Conservation (phyloP, 2,329 filamentous ascomycete genomes). For the Aphanocladium album region DNA sequence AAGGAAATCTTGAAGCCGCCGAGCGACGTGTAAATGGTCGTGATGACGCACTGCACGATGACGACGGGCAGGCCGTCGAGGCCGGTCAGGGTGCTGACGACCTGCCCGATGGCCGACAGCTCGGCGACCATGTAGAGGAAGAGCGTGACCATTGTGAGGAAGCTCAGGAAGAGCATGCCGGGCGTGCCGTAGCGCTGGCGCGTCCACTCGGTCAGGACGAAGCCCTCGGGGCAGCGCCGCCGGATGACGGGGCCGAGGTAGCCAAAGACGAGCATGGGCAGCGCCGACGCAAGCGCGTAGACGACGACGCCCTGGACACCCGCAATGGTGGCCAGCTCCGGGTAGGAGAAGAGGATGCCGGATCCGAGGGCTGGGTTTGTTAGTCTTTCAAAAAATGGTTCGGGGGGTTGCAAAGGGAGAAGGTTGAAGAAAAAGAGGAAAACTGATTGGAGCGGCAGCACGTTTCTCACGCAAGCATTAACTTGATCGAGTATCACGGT, state of each 20-base stretch:
- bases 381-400: conserved; percentile 36
- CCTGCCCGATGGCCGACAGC: conserved; percentile 75
- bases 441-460: conserved; percentile 72
- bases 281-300: conserved; percentile 67
- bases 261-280: conserved; percentile 71
- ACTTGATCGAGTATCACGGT: conserved; percentile 98
- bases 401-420: too few species aligned
- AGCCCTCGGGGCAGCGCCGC: conserved; percentile 74
- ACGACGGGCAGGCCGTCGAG: conserved; percentile 69
- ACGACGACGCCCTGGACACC: conserved; percentile 74
- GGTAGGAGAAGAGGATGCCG: conserved; percentile 78
- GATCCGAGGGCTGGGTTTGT: conserved; percentile 69
- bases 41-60: conserved; percentile 72
- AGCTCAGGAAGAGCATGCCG: conserved; percentile 68
- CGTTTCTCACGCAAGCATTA: conserved; percentile 98
- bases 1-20: conserved; percentile 83
- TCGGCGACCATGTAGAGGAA: conserved; percentile 87
- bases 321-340: conserved; percentile 71
- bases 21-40: conserved; percentile 77
- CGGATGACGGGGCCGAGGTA: conserved; percentile 72
- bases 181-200: conserved; percentile 68
- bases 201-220: conserved; percentile 81
- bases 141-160: conserved; percentile 73
- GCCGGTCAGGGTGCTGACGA: conserved; percentile 68
- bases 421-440: conserved; percentile 19